Evolutionary conservation across 495 filamentous ascomycete species (phyloP).

Genomic region (Xylaria palmicola): DNA sequence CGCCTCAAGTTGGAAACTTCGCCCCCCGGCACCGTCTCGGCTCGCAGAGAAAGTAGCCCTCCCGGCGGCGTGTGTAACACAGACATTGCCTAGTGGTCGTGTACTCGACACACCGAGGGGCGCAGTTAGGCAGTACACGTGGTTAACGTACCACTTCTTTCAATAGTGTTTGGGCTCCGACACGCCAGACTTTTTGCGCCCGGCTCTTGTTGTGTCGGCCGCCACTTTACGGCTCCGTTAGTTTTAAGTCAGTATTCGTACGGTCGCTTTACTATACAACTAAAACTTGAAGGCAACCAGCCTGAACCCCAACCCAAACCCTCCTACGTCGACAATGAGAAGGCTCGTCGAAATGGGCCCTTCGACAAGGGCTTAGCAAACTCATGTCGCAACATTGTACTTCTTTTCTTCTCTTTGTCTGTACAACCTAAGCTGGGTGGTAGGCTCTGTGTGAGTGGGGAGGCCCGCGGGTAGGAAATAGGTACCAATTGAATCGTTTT

Average conservation of each 20-base stretch:
- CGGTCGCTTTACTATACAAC: background rate
- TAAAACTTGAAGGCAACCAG: background rate
- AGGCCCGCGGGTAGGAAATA: background rate
- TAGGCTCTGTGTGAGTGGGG: background rate
- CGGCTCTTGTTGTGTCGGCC: background rate
- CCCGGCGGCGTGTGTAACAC: background rate
- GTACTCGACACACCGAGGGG: background rate
- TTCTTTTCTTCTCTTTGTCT: slow-evolving; percentile 10
- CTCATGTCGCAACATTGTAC: slow-evolving; percentile 2
- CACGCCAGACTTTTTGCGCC: background rate
- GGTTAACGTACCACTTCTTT: background rate
- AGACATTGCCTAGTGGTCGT: background rate
- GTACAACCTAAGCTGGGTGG: background rate
- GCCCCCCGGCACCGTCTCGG: background rate
- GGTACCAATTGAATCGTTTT: slow-evolving; percentile 12
- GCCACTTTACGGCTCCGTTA: background rate
- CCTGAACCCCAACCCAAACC: background rate
- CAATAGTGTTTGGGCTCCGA: background rate
- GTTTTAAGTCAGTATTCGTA: background rate
- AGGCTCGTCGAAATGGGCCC: background rate
- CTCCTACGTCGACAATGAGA: background rate
- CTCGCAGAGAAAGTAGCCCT: background rate
- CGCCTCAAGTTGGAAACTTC: background rate
- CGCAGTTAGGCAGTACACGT: background rate
- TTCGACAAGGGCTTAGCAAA: background rate